phyloP scores from a whole-genome alignment of 495 filamentous ascomycete genomes.

The Penicillium desertorum region DNA sequence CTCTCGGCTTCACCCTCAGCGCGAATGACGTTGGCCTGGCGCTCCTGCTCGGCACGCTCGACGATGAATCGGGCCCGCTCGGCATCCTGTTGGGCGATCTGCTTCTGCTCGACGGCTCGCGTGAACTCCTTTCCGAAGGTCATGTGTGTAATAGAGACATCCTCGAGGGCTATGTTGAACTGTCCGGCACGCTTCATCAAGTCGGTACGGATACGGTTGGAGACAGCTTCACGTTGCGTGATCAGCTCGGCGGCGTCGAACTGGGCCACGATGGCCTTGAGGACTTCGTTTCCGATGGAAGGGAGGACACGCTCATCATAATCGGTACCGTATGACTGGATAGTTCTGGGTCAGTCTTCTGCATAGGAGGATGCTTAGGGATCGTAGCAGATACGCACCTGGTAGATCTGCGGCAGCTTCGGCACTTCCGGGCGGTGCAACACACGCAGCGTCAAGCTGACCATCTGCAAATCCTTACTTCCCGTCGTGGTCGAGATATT shows the following conservation, averaged over 20 bases:
- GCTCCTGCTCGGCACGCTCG: constrained; percentile 98
- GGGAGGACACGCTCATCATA: constrained; percentile 99
- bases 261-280: constrained; percentile 98
- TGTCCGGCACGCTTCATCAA: constrained; percentile 93
- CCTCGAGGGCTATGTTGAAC: constrained; percentile 99
- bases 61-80: constrained; percentile 97
- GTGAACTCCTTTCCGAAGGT: constrained; percentile 99
- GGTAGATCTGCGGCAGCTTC: constrained; percentile 94
- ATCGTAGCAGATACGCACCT: constrained; percentile 57
- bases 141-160: constrained; percentile 99
- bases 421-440: constrained; percentile 93
- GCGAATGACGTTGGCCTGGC: constrained; percentile 96
- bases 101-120: constrained; percentile 97
- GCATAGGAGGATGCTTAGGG: no score
- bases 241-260: constrained; percentile 99
- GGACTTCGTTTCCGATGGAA: constrained; percentile 99
- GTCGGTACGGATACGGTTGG: constrained; percentile 90
- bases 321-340: constrained; percentile 78
- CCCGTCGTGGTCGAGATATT: constrained; percentile 98
- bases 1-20: constrained; percentile 97
- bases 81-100: constrained; percentile 99
- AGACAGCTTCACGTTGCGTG: constrained; percentile 96
- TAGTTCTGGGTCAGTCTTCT: neutral
- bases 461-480: constrained; percentile 99
- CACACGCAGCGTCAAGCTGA: constrained; percentile 94